phyloP scores from a whole-genome alignment of 73 alveolate genomes.

The Durusdinium trenchii region DNA sequence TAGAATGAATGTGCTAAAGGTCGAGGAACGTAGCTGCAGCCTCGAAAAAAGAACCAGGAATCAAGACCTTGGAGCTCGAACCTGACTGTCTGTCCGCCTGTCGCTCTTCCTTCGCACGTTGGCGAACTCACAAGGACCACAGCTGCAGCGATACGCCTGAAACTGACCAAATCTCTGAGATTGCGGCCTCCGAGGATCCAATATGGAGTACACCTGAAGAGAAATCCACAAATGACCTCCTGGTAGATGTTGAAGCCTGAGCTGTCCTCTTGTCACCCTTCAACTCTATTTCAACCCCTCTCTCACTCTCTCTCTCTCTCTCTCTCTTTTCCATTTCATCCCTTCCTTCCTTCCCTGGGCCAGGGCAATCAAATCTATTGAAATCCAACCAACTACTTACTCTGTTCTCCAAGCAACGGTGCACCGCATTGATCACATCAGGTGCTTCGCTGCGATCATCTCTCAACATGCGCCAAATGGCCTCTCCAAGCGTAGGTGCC shows the following conservation, averaged over 20 bases:
- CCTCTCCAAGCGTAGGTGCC: constrained; percentile 21
- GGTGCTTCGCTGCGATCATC: constrained; percentile 89
- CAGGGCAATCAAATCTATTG: no score
- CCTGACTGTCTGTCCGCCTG: background rate
- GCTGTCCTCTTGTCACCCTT: no score
- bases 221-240: constrained; percentile 71
- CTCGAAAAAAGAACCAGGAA: constrained; percentile 77
- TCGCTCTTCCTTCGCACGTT: background rate
- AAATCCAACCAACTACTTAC: no score
- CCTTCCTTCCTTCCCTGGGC: no score
- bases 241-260: constrained; percentile 90
- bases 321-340: no score
- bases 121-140: constrained; percentile 4
- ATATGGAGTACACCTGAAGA: constrained; percentile 15
- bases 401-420: constrained; percentile 20
- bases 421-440: constrained; percentile 77
- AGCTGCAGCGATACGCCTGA: background rate
- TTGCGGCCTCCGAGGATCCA: background rate
- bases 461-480: constrained; percentile 13
- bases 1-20: no score
- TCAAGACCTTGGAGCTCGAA: constrained; percentile 39
- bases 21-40: constrained; percentile 79
- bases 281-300: no score
- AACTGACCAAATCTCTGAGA: background rate
- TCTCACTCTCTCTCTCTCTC: no score